These are phyloP conservation scores for Pneumocystis canis DNA, from an alignment of 1,139 yeast genomes.

Conservation along the genomic window DNA sequence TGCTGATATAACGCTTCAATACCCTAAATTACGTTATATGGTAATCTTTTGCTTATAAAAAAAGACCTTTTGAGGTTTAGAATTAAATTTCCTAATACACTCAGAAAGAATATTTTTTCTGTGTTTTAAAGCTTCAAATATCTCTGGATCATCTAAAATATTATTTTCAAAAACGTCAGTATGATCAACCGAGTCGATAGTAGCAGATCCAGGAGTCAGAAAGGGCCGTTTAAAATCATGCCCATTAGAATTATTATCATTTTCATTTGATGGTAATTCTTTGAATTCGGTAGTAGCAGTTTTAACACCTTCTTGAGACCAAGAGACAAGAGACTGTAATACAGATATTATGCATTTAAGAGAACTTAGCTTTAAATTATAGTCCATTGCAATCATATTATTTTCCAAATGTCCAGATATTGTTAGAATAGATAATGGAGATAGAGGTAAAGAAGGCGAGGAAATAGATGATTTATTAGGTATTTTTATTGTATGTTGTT, in stretches of 20 bases:
- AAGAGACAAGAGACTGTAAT: constrained; percentile 61
- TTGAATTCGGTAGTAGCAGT: constrained; percentile 18
- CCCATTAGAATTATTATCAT: constrained; percentile 8
- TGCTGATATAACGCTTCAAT: constrained; percentile 3
- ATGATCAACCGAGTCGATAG: neutral
- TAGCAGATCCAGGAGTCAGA: neutral
- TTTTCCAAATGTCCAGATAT: constrained; percentile 10
- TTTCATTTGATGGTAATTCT: constrained; percentile 3
- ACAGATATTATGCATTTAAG: constrained; percentile 71
- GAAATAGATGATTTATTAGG: constrained; percentile 20
- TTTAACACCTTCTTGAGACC: constrained; percentile 68
- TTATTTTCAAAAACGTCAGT: constrained; percentile 9
- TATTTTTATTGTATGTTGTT: constrained; percentile 51
- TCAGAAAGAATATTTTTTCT: constrained; percentile 69
- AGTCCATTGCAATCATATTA: constrained; percentile 46
- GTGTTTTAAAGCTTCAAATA: constrained; percentile 72
- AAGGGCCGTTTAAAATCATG: constrained; percentile 4
- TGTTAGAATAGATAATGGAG: constrained; percentile 14
- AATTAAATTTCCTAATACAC: constrained; percentile 67
- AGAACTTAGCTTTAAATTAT: constrained; percentile 69
- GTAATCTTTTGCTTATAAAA: neutral
- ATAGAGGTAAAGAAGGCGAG: neutral
- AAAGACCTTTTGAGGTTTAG: constrained; percentile 63
- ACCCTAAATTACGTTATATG: neutral
- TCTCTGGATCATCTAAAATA: constrained; percentile 52